A percentile compares a stretch with the other conserved stretches of the same genome.
phyloP scores from a whole-genome alignment of 2,329 filamentous ascomycete genomes.

The Berkeleyomyces basicola region DNA sequence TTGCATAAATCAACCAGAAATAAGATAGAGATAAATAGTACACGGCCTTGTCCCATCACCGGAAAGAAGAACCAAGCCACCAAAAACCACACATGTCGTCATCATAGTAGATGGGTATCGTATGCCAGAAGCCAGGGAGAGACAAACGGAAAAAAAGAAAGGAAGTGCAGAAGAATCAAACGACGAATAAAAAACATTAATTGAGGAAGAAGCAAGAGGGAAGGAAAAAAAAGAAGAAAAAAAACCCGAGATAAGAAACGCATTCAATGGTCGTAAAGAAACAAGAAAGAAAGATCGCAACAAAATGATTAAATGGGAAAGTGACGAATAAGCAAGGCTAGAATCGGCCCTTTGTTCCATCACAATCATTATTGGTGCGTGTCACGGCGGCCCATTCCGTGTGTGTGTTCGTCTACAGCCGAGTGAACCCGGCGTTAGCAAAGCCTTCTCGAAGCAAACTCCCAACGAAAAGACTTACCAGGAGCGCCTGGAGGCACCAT shows the following conservation, averaged over 20 bases:
- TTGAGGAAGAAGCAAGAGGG: not conserved
- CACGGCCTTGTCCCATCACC: too few relatives aligned
- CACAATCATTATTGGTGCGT: not conserved
- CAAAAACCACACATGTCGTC: not conserved
- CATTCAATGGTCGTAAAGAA: not conserved
- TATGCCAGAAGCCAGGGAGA: not conserved
- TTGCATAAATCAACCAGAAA: too few relatives aligned
- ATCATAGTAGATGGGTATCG: not conserved
- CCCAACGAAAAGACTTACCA: not conserved
- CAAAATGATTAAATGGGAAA: conserved; percentile 2
- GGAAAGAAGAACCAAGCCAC: not conserved
- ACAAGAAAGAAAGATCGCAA: not conserved
- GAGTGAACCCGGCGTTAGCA: not conserved
- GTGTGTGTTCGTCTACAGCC: not conserved
- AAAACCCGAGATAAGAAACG: not conserved
- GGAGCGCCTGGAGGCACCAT: conserved; percentile 13
- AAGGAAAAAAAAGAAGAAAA: not conserved
- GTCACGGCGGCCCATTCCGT: not conserved
- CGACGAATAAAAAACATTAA: not conserved
- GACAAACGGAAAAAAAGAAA: not conserved
- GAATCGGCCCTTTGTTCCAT: too few relatives aligned
- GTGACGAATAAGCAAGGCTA: not conserved
- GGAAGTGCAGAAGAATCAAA: not conserved
- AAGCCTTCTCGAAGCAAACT: not conserved
- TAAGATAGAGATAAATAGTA: too few relatives aligned